phyloP scores from a whole-genome alignment of 495 filamentous ascomycete species.

The Wilcoxina mikolae region DNA sequence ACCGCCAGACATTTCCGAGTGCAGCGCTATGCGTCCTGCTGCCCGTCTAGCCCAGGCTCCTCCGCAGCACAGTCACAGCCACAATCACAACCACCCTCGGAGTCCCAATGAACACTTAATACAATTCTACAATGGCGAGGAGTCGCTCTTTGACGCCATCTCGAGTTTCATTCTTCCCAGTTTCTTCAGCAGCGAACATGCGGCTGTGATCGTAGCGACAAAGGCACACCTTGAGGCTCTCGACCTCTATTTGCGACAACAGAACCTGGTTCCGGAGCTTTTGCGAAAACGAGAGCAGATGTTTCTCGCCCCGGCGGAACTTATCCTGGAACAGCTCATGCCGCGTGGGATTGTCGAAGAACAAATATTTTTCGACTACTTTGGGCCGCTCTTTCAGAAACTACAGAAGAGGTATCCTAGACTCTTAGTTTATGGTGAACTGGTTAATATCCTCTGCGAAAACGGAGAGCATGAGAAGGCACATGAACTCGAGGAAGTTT shows the following conservation, averaged over 20 bases:
- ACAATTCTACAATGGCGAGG: conserved; percentile 29
- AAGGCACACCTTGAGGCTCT: conserved; percentile 25
- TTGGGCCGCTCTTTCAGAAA: conserved; percentile 16
- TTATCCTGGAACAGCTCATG: conserved; percentile 17
- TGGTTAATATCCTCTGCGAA: conserved; percentile 29
- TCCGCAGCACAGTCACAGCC: neutral
- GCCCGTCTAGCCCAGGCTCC: neutral
- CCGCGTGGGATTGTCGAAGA: conserved; percentile 12
- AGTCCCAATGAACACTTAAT: conserved; percentile 16
- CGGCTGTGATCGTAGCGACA: conserved; percentile 27
- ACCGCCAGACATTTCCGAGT: neutral
- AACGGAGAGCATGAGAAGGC: conserved; percentile 21
- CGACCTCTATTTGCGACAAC: conserved; percentile 24
- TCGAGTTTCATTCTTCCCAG: conserved; percentile 29
- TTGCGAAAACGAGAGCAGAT: conserved; percentile 25
- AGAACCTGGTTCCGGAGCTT: conserved; percentile 25
- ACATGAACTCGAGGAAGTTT: conserved; percentile 25
- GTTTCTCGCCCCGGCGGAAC: conserved; percentile 25
- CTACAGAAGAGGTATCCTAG: conserved; percentile 22
- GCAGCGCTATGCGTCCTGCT: neutral
- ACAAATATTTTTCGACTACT: conserved; percentile 22
- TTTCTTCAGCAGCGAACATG: conserved; percentile 27
- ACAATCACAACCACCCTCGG: neutral
- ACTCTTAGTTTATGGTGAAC: conserved; percentile 27
- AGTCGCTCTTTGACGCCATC: conserved; percentile 24